Base-by-base conservation (phyloP, 805 yeast genomes). In the Candida arabinofermentans region DNA sequence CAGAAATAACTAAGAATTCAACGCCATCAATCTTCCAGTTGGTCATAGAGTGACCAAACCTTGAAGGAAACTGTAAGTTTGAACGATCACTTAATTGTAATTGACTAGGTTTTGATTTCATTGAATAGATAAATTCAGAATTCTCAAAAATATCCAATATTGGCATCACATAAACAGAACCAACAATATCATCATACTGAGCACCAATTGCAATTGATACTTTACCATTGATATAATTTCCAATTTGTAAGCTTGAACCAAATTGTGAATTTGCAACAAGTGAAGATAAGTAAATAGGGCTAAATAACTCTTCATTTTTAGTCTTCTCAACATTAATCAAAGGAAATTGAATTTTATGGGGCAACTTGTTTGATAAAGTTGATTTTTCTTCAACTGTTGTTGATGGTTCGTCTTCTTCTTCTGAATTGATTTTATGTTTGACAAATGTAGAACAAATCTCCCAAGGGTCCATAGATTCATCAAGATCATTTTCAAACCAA, bases 181-280 rank as follows among this genome's bases (percentile, higher is more conserved):
- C 81, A 14, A 39, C 34, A 0, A 34, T 29, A 9, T 68, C 71
- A 41, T 77, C 81, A 42, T 57, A 65, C 2, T 75, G 76, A 2
- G 83, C 70, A 1, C 80, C 70, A 2, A 79, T 64, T 0, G 81
- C 83, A 5, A 77, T 35, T 10, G 74, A 67, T 2, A 38, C 39
- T 9, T 49, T 54, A 0, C 64, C 61, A 22, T 61, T 57, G 8
- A 67, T 49, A 43, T 70, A 73, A n/a, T 64, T 55, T 0, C 81
- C 79, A 3, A 67, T 37, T 2, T 65, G 59, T 3, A 78, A 36
- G 5, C 69, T 59, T 1, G 67, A 51, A 0, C 84, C 86, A 57
- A 79, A 79, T 17, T 67, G 63, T 0, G 71, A 67, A 12, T 60
- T 60, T 6, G 53, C 41, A 24, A 61, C 31, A 21, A 41, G 39